Base-by-base conservation (phyloP, 805 yeast species). In the Blastobotrys peoriensis region DNA sequence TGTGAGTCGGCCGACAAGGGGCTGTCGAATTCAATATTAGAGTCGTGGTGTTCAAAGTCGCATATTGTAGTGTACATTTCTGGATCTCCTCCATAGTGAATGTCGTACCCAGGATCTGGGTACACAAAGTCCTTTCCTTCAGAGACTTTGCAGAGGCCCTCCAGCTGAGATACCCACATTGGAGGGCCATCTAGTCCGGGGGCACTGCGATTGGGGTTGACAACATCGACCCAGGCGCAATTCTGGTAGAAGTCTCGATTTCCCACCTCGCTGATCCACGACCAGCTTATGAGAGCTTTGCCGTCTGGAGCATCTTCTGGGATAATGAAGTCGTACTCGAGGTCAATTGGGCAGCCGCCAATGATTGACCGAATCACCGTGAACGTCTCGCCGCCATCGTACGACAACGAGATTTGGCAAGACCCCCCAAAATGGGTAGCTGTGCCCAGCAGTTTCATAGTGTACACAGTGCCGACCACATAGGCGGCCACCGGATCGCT, bases 371-470 rank as follows among this genome's bases (percentile, higher is more conserved):
- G 52, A 40, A 54, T 45, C 13, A 54, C 58, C 13, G 45, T 47
- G 47, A 54, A 54, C 3, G 55, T 44, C 21, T 41, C 34, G 9
- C 56, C 58, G 2, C 43, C 50, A 35, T 54, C 58, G 34, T 52
- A 52, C 6, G 58, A 54, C 18, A 54, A 43, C 1, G 56, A 46
- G 5, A 54, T 33, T 36, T 54, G 58, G 46, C 58, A 54, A 8
- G 56, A 52, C 0, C 58, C 58, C 13, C 58, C 58, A 17, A 38
- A 25, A 38, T 54, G 58, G 20, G 48, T 41, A 6, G 56, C 51
- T 4, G 35, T 36, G 8, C 58, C 58, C 15, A 25, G 36, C 13
- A 54, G 15, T n/a, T 44, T 48, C 30, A 45, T 17, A 23, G 18
- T 38, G 25, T 54, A 55, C 2, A 22, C 41, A 23, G 28, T 36